phyloP scores from a whole-genome alignment of 352 stramenopile genomes.

The Phytopythium chamaehyphon region DNA sequence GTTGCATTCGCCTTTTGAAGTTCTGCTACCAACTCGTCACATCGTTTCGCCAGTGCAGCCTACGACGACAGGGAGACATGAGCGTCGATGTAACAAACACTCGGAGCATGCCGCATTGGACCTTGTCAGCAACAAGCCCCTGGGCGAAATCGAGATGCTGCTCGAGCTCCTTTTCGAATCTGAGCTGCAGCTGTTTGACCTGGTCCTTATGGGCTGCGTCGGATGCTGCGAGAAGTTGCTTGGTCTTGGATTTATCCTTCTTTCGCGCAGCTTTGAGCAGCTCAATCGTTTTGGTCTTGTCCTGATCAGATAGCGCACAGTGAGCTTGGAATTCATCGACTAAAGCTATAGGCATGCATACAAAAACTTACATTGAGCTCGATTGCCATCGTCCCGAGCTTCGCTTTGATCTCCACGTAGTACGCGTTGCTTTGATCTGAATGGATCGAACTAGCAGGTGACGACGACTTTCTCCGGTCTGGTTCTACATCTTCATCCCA shows the following conservation, averaged over 20 bases:
- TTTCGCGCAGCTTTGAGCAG: constrained; percentile 68
- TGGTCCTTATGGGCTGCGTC: constrained; percentile 48
- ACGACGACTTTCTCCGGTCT: not conserved
- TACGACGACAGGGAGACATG: constrained; percentile 10
- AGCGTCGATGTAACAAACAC: not conserved
- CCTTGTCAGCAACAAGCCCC: constrained; percentile 71
- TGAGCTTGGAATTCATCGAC: not conserved
- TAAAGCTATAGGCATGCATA: constrained; percentile 2
- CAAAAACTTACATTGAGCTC: constrained; percentile 52
- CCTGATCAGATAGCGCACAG: constrained; percentile 18
- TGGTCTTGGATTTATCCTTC: constrained; percentile 69
- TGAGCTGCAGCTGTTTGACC: constrained; percentile 52
- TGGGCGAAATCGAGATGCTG: constrained; percentile 81
- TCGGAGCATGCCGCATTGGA: too few relatives aligned
- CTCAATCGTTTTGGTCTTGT: constrained; percentile 85
- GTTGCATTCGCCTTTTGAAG: constrained; percentile 50
- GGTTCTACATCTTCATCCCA: constrained; percentile 3
- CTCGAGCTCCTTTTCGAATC: constrained; percentile 72
- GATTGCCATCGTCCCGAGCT: constrained; percentile 72
- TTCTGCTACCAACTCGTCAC: constrained; percentile 65
- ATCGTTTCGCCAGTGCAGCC: constrained; percentile 61
- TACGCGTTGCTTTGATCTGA: constrained; percentile 46
- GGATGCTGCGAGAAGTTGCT: constrained; percentile 40
- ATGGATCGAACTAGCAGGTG: constrained; percentile 24
- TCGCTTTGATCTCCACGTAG: constrained; percentile 73